Base-by-base conservation (phyloP, 2,329 filamentous ascomycete genomes). In the Aspergillus sp. region DNA sequence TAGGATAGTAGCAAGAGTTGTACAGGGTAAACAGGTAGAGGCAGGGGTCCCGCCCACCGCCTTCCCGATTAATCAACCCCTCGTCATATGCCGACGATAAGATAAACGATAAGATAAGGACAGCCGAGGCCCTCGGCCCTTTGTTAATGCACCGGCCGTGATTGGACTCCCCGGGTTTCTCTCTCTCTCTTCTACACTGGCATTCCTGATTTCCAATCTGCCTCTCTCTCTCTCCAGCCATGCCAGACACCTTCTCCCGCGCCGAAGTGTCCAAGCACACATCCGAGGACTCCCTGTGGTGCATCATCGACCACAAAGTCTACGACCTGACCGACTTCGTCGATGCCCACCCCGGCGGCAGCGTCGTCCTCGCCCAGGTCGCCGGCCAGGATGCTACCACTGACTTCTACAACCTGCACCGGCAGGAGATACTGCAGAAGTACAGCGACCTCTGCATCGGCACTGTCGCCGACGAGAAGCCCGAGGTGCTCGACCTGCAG, bases 381-480 rank as follows among this genome's bases (percentile, higher is more conserved):
- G 86, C 82, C 17, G 86, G 86, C 41, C 72, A 76, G 44, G 86
- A 93, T 53, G 84, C 85, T 31, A 93, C 86, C 2, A 66, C 72
- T 22, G 81, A 80, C 35, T 93, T 93, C 62, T 93, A 93, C 74
- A 93, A 93, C 67, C 77, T 94, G 33, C 86, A 94, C 64, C 72
- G 86, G 15, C 85, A 93, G 47, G 86, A 93, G 61, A 83, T 93
- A n/a, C 72, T 93, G 8, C 67, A 78, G 39, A 86, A 86, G 58
- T 93, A 93, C 68, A 47, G 49, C n/a, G 64, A 71, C 29, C 72
- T 93, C 12, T 80, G 75, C 59, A 72, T 93, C 47, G 86, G 86
- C 51, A 82, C 75, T 10, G 58, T 93, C 52, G 66, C 76, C 44
- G 81, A 76, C 59, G 84, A 93, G 66, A 78, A 71, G 51, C 72